Conservation (phyloP, 257 asterid species). For the Ophiorrhiza pumila region DNA sequence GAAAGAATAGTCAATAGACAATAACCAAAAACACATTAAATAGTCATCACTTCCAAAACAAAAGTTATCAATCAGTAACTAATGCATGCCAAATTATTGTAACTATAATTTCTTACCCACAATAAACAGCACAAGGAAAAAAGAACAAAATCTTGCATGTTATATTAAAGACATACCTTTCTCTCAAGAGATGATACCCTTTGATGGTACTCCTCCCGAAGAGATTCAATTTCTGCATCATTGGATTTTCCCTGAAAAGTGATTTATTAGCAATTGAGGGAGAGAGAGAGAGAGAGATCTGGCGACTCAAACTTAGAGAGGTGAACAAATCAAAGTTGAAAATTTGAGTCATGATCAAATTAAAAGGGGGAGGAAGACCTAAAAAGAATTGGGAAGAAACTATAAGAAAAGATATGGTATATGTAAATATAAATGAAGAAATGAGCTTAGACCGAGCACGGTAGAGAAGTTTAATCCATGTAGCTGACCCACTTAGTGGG, state of each 20-base stretch:
- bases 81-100: background rate
- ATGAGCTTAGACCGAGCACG: too few species aligned
- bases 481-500: too few species aligned
- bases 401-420: too few species aligned
- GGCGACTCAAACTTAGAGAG: background rate
- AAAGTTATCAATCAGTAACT: background rate
- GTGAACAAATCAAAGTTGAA: too few species aligned
- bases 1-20: background rate
- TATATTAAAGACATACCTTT: constrained; percentile 50
- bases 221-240: constrained; percentile 84
- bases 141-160: background rate
- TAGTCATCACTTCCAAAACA: background rate
- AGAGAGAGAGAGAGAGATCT: background rate
- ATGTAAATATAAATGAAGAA: too few species aligned
- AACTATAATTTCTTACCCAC: background rate
- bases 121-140: background rate
- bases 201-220: constrained; percentile 93
- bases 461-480: too few species aligned
- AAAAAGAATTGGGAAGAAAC: too few species aligned
- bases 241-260: constrained; percentile 67
- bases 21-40: background rate
- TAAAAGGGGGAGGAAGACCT: too few species aligned
- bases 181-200: constrained; percentile 90
- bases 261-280: background rate
- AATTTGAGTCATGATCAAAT: too few species aligned